Evolutionary conservation across 2,329 filamentous ascomycete genomes (phyloP).

Genomic region (Aspergillus sp.): DNA sequence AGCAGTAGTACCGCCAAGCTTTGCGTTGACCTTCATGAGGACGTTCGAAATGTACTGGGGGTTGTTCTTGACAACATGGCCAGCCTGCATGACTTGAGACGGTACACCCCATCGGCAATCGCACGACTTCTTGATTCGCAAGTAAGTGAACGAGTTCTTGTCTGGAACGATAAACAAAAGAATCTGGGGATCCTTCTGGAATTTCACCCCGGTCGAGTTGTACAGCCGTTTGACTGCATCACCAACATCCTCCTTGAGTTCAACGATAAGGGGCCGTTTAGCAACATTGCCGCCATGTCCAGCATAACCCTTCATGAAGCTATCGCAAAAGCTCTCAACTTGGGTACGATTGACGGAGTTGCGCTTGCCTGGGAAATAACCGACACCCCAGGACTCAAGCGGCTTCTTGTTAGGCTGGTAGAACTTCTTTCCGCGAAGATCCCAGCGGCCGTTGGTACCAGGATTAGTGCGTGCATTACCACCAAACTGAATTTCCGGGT

Average conservation of each 20-base stretch:
- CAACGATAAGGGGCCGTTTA: constrained; percentile 42
- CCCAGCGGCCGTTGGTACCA: constrained; percentile 72
- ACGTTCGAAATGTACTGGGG: constrained; percentile 91
- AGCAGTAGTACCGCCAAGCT: constrained; percentile 78
- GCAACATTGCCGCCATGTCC: constrained; percentile 57
- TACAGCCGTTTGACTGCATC: constrained; percentile 54
- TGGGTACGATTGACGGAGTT: constrained; percentile 38
- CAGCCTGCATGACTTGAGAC: constrained; percentile 73
- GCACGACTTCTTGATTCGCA: constrained; percentile 80
- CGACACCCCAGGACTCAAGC: constrained; percentile 71
- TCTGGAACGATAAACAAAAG: constrained; percentile 72
- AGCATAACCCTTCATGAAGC: constrained; percentile 59
- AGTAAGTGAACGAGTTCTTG: constrained; percentile 69
- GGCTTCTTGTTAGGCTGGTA: constrained; percentile 56
- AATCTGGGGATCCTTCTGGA: constrained; percentile 62
- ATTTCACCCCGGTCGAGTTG: constrained; percentile 50
- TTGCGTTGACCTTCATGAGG: constrained; percentile 93
- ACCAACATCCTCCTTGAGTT: constrained; percentile 41
- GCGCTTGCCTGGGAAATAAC: constrained; percentile 58
- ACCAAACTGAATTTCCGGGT: constrained; percentile 68
- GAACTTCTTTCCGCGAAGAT: constrained; percentile 78
- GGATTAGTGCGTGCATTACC: constrained; percentile 54
- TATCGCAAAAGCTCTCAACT: constrained; percentile 50
- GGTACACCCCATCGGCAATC: constrained; percentile 82
- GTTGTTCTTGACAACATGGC: constrained; percentile 64